These are phyloP conservation scores for Penicillium angulare DNA, from an alignment of 495 filamentous ascomycete species.

Conservation along the genomic window DNA sequence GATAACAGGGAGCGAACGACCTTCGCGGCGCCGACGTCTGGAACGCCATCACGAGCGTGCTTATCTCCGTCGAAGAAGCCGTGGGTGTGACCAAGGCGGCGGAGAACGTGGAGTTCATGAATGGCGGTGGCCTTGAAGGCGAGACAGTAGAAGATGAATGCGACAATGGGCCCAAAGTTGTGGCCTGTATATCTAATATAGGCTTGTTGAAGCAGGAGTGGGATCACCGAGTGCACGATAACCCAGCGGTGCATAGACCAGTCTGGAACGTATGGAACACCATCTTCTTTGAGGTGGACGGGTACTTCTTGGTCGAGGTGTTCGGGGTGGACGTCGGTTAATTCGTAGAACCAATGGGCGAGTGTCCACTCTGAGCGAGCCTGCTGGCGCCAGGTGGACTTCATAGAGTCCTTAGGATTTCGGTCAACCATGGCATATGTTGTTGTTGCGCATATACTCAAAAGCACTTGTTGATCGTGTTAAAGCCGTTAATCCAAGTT, in stretches of 20 bases:
- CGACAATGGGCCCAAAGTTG: slow-evolving; percentile 22
- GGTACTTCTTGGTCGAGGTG: slow-evolving; percentile 25
- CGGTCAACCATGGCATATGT: slow-evolving; percentile 11
- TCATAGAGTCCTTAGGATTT: slow-evolving; percentile 36
- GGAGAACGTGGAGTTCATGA: slow-evolving; percentile 30
- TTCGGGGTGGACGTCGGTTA: slow-evolving; percentile 29
- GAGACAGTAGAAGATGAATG: slow-evolving; percentile 27
- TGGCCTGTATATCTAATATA: slow-evolving; percentile 26
- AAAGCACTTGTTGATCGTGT: no score
- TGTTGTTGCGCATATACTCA: background rate
- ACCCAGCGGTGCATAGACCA: slow-evolving; percentile 35
- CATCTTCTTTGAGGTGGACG: slow-evolving; percentile 24
- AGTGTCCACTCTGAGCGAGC: slow-evolving; percentile 29
- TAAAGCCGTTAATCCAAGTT: no score
- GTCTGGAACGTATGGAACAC: slow-evolving; percentile 28
- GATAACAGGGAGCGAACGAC: slow-evolving; percentile 29
- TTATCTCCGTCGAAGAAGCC: slow-evolving; percentile 41
- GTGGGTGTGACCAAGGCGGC: slow-evolving; percentile 26
- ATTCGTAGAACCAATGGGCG: slow-evolving; percentile 34
- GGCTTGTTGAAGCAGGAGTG: slow-evolving; percentile 27
- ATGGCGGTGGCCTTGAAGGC: slow-evolving; percentile 33
- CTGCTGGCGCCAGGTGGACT: slow-evolving; percentile 34
- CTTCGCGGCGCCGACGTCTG: slow-evolving; percentile 32
- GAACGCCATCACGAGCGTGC: slow-evolving; percentile 37
- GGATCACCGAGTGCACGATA: slow-evolving; percentile 22